phyloP scores from a whole-genome alignment of 495 filamentous ascomycete species.

The Glonium stellatum region DNA sequence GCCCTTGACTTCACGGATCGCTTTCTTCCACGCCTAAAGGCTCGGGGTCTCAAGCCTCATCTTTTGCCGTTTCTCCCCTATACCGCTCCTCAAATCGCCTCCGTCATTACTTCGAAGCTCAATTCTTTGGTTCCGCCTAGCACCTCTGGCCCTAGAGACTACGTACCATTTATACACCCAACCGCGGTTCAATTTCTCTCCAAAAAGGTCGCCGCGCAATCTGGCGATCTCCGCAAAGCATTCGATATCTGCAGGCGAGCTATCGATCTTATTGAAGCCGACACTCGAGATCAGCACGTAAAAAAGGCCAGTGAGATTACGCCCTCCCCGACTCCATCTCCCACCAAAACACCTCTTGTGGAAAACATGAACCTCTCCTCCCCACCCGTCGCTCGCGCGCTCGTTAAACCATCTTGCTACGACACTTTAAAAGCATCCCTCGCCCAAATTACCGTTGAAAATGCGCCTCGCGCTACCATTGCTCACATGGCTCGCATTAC shows the following conservation, averaged over 20 bases:
- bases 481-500: constrained; percentile 86
- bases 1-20: constrained; percentile 93
- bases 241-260: constrained; percentile 89
- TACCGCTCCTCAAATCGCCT: constrained; percentile 77
- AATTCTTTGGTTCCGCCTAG: constrained; percentile 53
- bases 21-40: constrained; percentile 88
- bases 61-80: constrained; percentile 92
- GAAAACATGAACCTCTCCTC: constrained; percentile 67
- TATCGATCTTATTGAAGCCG: constrained; percentile 80
- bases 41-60: constrained; percentile 80
- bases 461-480: constrained; percentile 84
- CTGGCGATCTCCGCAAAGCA: constrained; percentile 87
- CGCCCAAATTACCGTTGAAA: constrained; percentile 55
- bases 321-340: constrained; percentile 41
- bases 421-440: constrained; percentile 35
- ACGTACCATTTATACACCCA: constrained; percentile 83
- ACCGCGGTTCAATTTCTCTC: constrained; percentile 87
- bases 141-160: constrained; percentile 39
- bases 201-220: constrained; percentile 88
- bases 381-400: constrained; percentile 37
- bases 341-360: constrained; percentile 51
- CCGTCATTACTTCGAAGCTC: constrained; percentile 77
- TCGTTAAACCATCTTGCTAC: constrained; percentile 18
- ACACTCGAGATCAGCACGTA: constrained; percentile 62
- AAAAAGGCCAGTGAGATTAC: constrained; percentile 46